Base-by-base conservation (phyloP, 306 rosid genomes). In the Ormosia semicastrata region DNA sequence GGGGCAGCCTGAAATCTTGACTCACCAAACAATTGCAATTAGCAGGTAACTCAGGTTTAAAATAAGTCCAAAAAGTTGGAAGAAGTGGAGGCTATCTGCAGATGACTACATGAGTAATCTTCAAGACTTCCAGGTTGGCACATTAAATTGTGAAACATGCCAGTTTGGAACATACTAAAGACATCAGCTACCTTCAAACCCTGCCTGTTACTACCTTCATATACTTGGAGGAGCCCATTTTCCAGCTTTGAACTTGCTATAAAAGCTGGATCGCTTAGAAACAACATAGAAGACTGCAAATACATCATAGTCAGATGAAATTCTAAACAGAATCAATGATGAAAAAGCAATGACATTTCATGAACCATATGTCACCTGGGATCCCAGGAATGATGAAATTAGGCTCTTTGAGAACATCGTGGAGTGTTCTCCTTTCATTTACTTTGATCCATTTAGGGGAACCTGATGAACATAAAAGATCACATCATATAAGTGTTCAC, bases 231-330 rank as follows among this genome's bases (percentile, higher is more conserved):
- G 93, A 76, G 82, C 66, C 99, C 99, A 95, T 49, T 85, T 81
- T 73, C 98, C 97, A 33, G 95, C 87, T 85, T 89, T 92, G 97
- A 95, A 95, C 81, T 89, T 89, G 71, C 81, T 54, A 66, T 90
- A 93, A 85, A 95, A 95, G 85, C 81, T 85, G 71, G 99, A 90
- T 49, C 79, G 79, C 88, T 88, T 90, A 18, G 98, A 92, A 77
- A 95, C 94, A 46, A 89, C 96, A 79, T 86, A 91, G 86, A 93
- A 93, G 53, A 95, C 99, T 93, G 98, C 92, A 85, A 34, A 12
- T 36, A 34, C 83, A 85, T 49, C 53, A 29, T 39, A 37, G 24
- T 73, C 37, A 75, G 80, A 54, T 73, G 82, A 87, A 77, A 64
- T 43, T 56, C 40, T 46, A 15, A 67, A 77, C 56, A 73, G n/a